phyloP scores from a whole-genome alignment of 2,329 filamentous ascomycete species.

The Magnaporthales sp. region DNA sequence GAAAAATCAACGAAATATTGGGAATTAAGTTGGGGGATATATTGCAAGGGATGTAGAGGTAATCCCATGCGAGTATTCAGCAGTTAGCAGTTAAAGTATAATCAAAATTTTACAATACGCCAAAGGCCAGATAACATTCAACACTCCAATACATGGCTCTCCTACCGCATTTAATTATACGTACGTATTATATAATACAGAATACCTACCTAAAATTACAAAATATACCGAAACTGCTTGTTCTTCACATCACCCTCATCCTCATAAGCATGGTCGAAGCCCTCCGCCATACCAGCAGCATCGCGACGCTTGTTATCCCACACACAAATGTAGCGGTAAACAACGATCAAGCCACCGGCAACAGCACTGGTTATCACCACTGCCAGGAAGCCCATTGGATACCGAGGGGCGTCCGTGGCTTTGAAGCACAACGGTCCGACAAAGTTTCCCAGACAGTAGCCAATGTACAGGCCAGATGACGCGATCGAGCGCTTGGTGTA shows the following conservation, averaged over 20 bases:
- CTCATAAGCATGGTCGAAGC: conserved; percentile 42
- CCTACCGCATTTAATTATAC: too few relatives aligned
- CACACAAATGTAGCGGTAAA: conserved; percentile 34
- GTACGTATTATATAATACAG: too few relatives aligned
- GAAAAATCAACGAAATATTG: too few relatives aligned
- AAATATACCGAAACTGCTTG: conserved; percentile 19
- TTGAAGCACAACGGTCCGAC: conserved; percentile 26
- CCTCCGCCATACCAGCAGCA: conserved; percentile 31
- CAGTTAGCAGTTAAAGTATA: too few relatives aligned
- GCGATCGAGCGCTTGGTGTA: conserved; percentile 41
- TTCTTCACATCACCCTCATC: conserved; percentile 38
- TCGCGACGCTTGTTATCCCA: conserved; percentile 34
- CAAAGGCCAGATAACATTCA: too few relatives aligned
- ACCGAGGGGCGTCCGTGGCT: conserved; percentile 25
- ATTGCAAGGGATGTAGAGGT: too few relatives aligned
- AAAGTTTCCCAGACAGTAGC: conserved; percentile 34
- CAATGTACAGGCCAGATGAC: conserved; percentile 39
- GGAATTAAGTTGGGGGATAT: too few relatives aligned
- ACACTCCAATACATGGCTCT: too few relatives aligned
- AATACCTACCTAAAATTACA: background rate
- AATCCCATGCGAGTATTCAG: too few relatives aligned
- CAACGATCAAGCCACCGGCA: conserved; percentile 22
- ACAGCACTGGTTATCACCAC: conserved; percentile 22
- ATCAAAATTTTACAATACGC: too few relatives aligned
- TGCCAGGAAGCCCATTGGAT: conserved; percentile 27